phyloP scores from a whole-genome alignment of 2,329 filamentous ascomycete genomes.

The Aspergillus oerlinghausenensis region DNA sequence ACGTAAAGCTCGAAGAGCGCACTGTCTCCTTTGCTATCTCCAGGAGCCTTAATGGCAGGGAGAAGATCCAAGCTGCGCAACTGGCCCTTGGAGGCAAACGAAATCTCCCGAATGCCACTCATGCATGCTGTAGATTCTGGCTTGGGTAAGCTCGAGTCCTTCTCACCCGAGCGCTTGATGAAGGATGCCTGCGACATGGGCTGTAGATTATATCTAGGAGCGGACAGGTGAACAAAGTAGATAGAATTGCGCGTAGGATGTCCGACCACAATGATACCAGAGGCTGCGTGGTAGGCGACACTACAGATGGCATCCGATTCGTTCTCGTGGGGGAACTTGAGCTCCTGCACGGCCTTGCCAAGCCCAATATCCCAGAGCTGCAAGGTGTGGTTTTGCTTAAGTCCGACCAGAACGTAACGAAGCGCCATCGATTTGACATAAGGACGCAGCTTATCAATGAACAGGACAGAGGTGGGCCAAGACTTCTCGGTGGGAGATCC shows the following conservation, averaged over 20 bases:
- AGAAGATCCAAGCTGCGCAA: constrained; percentile 89
- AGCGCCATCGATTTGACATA: constrained; percentile 86
- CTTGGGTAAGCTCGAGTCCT: constrained; percentile 68
- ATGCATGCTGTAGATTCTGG: constrained; percentile 96
- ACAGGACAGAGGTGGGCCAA: constrained; percentile 91
- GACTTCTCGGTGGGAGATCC: constrained; percentile 87
- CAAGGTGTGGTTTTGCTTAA: constrained; percentile 98
- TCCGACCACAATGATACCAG: constrained; percentile 89
- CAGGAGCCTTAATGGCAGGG: constrained; percentile 52
- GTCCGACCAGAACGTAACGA: constrained; percentile 92
- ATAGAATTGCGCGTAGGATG: constrained; percentile 96
- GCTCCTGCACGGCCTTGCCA: constrained; percentile 91
- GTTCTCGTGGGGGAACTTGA: constrained; percentile 92
- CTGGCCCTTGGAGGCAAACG: constrained; percentile 78
- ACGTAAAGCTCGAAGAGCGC: constrained; percentile 91
- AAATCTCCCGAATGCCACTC: constrained; percentile 93
- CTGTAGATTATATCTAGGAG: constrained; percentile 80
- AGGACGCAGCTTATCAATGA: constrained; percentile 92
- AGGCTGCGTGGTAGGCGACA: constrained; percentile 85
- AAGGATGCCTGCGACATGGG: constrained; percentile 83
- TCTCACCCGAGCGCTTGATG: constrained; percentile 69
- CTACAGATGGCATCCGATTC: constrained; percentile 98
- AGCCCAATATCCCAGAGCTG: constrained; percentile 98
- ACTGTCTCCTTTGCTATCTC: constrained; percentile 59
- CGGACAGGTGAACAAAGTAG: constrained; percentile 93